A percentile compares a stretch with the other conserved stretches of the same genome.
These are phyloP conservation scores for Domatiomyces catenatus DNA, from an alignment of 2,329 filamentous ascomycete genomes.

Conservation along the genomic window DNA sequence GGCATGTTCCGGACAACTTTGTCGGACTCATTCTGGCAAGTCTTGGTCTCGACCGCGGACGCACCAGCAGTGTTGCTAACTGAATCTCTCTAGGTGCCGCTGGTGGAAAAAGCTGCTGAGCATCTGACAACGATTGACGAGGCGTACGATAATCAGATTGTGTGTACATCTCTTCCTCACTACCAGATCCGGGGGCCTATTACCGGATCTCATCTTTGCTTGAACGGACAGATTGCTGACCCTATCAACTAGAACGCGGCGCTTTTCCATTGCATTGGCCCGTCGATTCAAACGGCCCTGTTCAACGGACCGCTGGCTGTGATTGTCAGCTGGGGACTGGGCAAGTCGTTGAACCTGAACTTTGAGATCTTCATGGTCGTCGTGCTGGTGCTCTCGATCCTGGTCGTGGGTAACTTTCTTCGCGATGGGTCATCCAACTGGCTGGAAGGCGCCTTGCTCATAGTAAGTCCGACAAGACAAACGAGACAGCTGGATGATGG, in stretches of 20 bases:
- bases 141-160: slow-evolving; percentile 56
- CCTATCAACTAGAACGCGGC: slow-evolving; percentile 49
- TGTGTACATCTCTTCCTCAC: no score
- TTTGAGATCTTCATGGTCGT: slow-evolving; percentile 80
- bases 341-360: slow-evolving; percentile 56
- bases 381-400: slow-evolving; percentile 64
- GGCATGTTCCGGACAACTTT: slow-evolving; percentile 41
- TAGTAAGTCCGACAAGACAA: slow-evolving; percentile 31
- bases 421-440: slow-evolving; percentile 83
- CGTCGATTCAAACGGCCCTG: slow-evolving; percentile 76
- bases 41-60: background rate
- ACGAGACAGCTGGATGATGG: background rate
- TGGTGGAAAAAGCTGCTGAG: slow-evolving; percentile 77
- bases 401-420: slow-evolving; percentile 77
- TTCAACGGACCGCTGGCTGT: slow-evolving; percentile 75
- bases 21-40: slow-evolving; percentile 51
- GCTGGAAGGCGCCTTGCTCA: slow-evolving; percentile 67
- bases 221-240: background rate
- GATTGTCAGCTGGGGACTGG: slow-evolving; percentile 66
- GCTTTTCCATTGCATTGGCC: slow-evolving; percentile 68
- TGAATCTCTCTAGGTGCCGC: slow-evolving; percentile 3
- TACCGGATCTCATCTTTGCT: slow-evolving; percentile 5
- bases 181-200: no score
- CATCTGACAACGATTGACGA: slow-evolving; percentile 74
- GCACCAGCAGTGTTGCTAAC: slow-evolving; percentile 30